Evolutionary conservation across 495 filamentous ascomycete genomes (phyloP), one percentile per base, ranked within the genome.

Genomic region (Neurospora sp.): DNA sequence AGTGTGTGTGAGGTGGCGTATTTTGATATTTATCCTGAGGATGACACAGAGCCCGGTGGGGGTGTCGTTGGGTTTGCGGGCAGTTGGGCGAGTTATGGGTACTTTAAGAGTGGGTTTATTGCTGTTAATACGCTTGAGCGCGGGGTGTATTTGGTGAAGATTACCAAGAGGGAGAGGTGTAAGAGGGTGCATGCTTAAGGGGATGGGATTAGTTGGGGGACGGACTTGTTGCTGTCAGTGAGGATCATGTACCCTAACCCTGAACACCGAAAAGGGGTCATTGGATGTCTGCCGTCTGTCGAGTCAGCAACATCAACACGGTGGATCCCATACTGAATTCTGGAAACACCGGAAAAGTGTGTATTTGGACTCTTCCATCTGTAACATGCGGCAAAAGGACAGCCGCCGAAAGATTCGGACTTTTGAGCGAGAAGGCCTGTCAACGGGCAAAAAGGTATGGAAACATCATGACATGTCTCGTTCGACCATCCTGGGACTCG

Each of bases 11-110:
- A 89, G 80, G 77, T 86, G 11, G 87, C 79, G 70, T 89, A 86
- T 80, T 89, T 89, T 73, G 88, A 90, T 76, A 81, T 88, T 74
- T 86, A 88, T 79, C 88, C 87, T 27, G 87, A 89, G 76, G 87
- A 89, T 74, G 87, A 89, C 74, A 73, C 76, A 9, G 81, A 78
- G 40, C 84, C 83, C 2, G 53, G 53, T 8, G 53, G 27, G 39
- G 87, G 85, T 9, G 73, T 81, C 5, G 71, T 86, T 27, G 83
- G 84, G 68, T 89, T 89, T 75, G 77, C 84, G 35, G 87, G 88
- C 18, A 84, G 82, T 22, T 89, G 88, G 88, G 80, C 79, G 70
- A 81, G 80, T 72, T 88, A 87, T 79, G 82, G 86, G 2, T 83
- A 82, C 71, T 89, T 89, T 77, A 81, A 85, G 80, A 83, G 79